These are phyloP conservation scores for Pelargonium cotyledonis DNA, from an alignment of 441 rosid genomes.

Conservation along the genomic window DNA sequence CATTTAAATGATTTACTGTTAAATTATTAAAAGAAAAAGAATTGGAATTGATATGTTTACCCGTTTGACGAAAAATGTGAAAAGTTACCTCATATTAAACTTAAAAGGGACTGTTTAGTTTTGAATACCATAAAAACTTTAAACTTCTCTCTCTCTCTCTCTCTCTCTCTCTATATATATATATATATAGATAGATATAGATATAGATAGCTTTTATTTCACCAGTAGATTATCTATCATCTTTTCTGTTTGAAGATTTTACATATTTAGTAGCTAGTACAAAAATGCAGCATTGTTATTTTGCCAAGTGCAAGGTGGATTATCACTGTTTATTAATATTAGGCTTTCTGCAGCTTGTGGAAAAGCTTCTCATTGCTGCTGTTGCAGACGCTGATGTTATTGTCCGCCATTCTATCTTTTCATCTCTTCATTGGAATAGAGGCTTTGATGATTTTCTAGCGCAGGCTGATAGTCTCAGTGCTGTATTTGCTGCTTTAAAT, in stretches of 20 bases:
- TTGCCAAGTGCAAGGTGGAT: conserved; percentile 13
- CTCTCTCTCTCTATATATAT: no score
- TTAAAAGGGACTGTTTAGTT: not conserved
- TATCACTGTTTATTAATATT: conserved; percentile 28
- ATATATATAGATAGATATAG: no score
- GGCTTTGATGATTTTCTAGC: conserved; percentile 95
- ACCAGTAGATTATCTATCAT: not conserved
- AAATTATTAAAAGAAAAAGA: no score
- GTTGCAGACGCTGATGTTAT: conserved; percentile 97
- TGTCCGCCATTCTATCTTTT: conserved; percentile 90
- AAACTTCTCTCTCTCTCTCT: no score
- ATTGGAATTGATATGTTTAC: not conserved
- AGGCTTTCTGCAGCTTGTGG: conserved; percentile 75
- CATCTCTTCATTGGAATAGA: conserved; percentile 66
- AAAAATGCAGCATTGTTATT: not conserved
- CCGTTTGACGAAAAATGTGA: not conserved
- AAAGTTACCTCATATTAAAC: not conserved
- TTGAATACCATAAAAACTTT: not conserved
- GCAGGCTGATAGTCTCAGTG: conserved; percentile 97
- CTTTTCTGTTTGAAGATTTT: not conserved
- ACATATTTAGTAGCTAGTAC: conserved; percentile 2
- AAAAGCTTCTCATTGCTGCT: conserved; percentile 95
- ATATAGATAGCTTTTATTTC: no score
- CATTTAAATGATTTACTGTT: no score
- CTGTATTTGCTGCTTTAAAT: conserved; percentile 96